phyloP scores from a whole-genome alignment of 805 yeast species.

The Ogataea angusta region DNA sequence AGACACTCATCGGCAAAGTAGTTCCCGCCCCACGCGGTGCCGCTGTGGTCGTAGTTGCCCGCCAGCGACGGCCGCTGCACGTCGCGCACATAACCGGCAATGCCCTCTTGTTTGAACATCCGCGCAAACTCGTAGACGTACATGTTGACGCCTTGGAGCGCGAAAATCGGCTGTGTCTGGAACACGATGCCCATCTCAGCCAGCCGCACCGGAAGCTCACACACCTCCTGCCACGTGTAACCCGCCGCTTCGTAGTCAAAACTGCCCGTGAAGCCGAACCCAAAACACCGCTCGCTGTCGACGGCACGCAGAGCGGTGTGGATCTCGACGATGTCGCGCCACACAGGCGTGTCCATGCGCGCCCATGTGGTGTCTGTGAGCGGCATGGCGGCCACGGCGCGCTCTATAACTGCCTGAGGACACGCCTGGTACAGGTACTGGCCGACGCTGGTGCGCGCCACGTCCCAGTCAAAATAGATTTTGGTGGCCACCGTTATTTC shows the following conservation, averaged over 20 bases:
- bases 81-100: slow-evolving; percentile 37
- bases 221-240: slow-evolving; percentile 43
- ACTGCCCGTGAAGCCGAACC: slow-evolving; percentile 58
- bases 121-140: slow-evolving; percentile 49
- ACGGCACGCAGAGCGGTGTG: slow-evolving; percentile 44
- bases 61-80: slow-evolving; percentile 16
- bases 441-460: slow-evolving; percentile 58
- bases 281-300: slow-evolving; percentile 53
- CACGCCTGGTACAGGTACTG: slow-evolving; percentile 48
- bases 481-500: slow-evolving; percentile 28
- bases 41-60: slow-evolving; percentile 18
- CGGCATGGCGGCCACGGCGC: slow-evolving; percentile 54
- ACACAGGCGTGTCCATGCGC: slow-evolving; percentile 58
- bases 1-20: slow-evolving; percentile 20
- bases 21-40: slow-evolving; percentile 24
- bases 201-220: slow-evolving; percentile 49
- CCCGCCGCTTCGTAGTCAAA: slow-evolving; percentile 63
- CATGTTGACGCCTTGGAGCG: slow-evolving; percentile 57
- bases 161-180: slow-evolving; percentile 45
- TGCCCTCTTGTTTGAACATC: slow-evolving; percentile 49
- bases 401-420: slow-evolving; percentile 50
- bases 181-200: slow-evolving; percentile 56
- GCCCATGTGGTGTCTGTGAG: slow-evolving; percentile 60
- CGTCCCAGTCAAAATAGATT: slow-evolving; percentile 55
- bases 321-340: slow-evolving; percentile 46